Percentiles rank a stretch among this genome's conserved stretches.
phyloP scores from a whole-genome alignment of 2,329 filamentous ascomycete genomes.

The Keithomyces neogunnii region DNA sequence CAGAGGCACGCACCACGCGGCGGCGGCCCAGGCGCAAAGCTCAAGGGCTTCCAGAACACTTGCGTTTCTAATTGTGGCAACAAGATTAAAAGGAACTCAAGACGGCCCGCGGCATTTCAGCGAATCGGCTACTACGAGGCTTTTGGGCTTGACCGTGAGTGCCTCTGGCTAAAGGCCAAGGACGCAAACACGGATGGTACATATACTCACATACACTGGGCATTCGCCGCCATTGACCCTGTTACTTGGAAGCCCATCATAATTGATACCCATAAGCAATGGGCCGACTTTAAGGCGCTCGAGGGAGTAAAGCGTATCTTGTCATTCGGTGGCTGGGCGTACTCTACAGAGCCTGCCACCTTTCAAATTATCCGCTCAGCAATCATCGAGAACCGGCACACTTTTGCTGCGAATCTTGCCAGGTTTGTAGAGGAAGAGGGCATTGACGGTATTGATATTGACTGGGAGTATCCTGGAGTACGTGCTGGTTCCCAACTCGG shows the following conservation, averaged over 20 bases:
- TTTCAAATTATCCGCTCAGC: conserved; percentile 15
- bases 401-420: conserved; percentile 24
- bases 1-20: neutral
- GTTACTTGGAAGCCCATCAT: conserved; percentile 8
- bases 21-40: conserved; percentile 9
- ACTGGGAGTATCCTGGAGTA: conserved; percentile 31
- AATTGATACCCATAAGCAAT: conserved; percentile 9
- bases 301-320: conserved; percentile 17
- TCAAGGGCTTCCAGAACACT: conserved; percentile 5
- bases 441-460: conserved; percentile 30
- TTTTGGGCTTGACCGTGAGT: conserved; percentile 6
- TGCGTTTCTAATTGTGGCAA: conserved; percentile 19
- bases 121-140: conserved; percentile 16
- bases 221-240: conserved; percentile 22
- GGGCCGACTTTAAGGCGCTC: conserved; percentile 13
- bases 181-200: conserved; percentile 10
- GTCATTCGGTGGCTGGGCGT: conserved; percentile 20
- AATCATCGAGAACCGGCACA: conserved; percentile 21
- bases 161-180: conserved; percentile 7
- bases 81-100: conserved; percentile 8
- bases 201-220: conserved; percentile 16
- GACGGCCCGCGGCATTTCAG: conserved; percentile 4
- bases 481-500: neutral
- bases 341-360: conserved; percentile 14
- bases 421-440: conserved; percentile 26